Conservation (phyloP, 257 asterid species). For the Phtheirospermum japonicum region DNA sequence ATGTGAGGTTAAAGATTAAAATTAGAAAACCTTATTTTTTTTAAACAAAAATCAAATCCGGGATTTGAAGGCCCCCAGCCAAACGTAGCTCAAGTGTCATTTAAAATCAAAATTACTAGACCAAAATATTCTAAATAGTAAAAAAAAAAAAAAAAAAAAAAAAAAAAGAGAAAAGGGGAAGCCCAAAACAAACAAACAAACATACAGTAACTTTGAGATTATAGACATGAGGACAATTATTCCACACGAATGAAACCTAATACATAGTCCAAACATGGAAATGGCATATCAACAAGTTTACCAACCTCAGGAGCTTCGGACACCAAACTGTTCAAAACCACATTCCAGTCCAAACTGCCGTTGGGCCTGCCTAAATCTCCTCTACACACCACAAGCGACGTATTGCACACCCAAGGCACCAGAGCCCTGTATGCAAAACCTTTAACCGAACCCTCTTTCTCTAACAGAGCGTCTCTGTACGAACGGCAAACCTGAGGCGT, state of each 20-base stretch:
- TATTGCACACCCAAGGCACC: constrained; percentile 83
- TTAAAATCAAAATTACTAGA: no score
- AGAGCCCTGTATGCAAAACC: constrained; percentile 63
- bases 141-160: no score
- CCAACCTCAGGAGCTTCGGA: constrained; percentile 54
- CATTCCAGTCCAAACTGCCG: constrained; percentile 30
- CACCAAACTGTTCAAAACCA: constrained; percentile 41
- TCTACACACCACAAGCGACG: constrained; percentile 65
- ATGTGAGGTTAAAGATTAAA: no score
- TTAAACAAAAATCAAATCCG: no score
- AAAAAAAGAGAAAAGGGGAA: no score
- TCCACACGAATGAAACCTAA: constrained; percentile 52
- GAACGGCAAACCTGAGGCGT: constrained; percentile 47
- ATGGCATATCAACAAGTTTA: constrained; percentile 53
- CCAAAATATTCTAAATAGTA: no score
- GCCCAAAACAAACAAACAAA: no score
- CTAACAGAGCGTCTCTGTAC: constrained; percentile 51
- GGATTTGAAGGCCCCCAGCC: no score
- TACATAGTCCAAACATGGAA: constrained; percentile 68
- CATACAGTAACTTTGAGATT: no score
- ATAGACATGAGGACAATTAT: no score
- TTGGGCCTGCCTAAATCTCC: constrained; percentile 46
- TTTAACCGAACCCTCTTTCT: constrained; percentile 20
- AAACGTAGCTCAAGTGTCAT: no score
- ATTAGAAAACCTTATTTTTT: no score